Percentiles rank a stretch among this genome's conserved stretches.
Evolutionary conservation across 768 basidiomycete genomes (phyloP).

Genomic region (Epithele typhae): DNA sequence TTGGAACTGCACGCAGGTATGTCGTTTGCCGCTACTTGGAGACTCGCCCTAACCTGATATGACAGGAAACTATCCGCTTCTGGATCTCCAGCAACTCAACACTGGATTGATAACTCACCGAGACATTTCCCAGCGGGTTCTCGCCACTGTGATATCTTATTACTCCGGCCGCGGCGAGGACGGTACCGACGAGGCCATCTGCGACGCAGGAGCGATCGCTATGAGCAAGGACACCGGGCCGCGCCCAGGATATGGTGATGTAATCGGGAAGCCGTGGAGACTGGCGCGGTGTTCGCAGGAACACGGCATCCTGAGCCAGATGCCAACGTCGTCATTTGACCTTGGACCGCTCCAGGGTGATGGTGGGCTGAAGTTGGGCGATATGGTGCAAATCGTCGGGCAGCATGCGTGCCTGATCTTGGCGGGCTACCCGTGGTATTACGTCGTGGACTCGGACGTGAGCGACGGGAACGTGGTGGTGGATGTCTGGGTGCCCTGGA

Average conservation of each 20-base stretch:
- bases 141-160: constrained; percentile 72
- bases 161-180: constrained; percentile 64
- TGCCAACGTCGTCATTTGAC: constrained; percentile 12
- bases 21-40: constrained; percentile 36
- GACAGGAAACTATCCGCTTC: constrained; percentile 63
- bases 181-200: constrained; percentile 70
- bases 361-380: constrained; percentile 47
- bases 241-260: constrained; percentile 65
- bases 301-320: constrained; percentile 64
- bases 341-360: constrained; percentile 17
- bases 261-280: constrained; percentile 61
- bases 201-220: constrained; percentile 80
- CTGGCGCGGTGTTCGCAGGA: constrained; percentile 71
- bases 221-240: constrained; percentile 86
- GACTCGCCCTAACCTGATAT: too few species aligned
- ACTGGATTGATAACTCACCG: constrained; percentile 58
- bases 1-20: constrained; percentile 76
- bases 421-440: constrained; percentile 80
- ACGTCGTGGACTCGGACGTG: constrained; percentile 66
- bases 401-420: constrained; percentile 85
- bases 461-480: constrained; percentile 49
- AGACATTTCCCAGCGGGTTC: constrained; percentile 62
- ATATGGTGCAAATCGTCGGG: constrained; percentile 67
- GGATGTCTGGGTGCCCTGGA: constrained; percentile 89
- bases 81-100: constrained; percentile 80